Percentiles rank a stretch among this genome's conserved stretches.
Conservation (phyloP, 495 filamentous ascomycete species). For the Penicillium lividum region DNA sequence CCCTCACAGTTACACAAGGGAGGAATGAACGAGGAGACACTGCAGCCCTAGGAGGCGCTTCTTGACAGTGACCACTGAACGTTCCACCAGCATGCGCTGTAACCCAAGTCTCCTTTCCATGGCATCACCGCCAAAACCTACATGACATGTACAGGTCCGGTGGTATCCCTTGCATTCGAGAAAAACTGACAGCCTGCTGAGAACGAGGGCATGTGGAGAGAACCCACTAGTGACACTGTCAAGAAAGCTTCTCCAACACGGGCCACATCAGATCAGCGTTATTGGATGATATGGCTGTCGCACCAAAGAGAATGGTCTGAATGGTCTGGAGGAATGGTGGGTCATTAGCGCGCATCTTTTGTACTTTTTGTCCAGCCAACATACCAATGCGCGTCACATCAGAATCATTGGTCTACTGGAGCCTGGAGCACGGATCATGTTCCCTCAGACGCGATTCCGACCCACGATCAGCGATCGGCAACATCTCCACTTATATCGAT, state of each 20-base stretch:
- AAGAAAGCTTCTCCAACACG: slow-evolving; percentile 10
- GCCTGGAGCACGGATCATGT: background rate
- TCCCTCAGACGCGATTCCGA: background rate
- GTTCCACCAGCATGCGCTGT: slow-evolving; percentile 6
- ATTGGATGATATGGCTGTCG: slow-evolving; percentile 7
- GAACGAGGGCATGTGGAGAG: slow-evolving; percentile 2
- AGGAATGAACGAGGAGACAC: background rate
- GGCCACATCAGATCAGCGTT: slow-evolving; percentile 6
- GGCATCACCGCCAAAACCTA: background rate
- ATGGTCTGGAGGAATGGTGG: background rate
- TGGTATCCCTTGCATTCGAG: slow-evolving; percentile 12
- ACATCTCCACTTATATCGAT: slow-evolving; percentile 6
- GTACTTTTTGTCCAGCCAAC: background rate
- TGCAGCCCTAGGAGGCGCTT: background rate
- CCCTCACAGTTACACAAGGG: background rate
- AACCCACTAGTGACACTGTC: slow-evolving; percentile 6
- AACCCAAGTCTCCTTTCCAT: slow-evolving; percentile 5
- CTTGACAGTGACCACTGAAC: background rate
- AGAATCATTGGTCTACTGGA: background rate
- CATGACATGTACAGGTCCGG: background rate
- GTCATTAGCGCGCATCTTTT: slow-evolving; percentile 3
- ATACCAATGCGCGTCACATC: slow-evolving; percentile 13
- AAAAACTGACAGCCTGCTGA: background rate
- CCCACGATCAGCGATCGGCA: slow-evolving; percentile 5
- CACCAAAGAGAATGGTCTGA: background rate